Percentiles rank a stretch among this genome's conserved stretches.
Evolutionary conservation across 2,329 filamentous ascomycete genomes (phyloP).

Genomic region (Orbilia blumenaviensis): DNA sequence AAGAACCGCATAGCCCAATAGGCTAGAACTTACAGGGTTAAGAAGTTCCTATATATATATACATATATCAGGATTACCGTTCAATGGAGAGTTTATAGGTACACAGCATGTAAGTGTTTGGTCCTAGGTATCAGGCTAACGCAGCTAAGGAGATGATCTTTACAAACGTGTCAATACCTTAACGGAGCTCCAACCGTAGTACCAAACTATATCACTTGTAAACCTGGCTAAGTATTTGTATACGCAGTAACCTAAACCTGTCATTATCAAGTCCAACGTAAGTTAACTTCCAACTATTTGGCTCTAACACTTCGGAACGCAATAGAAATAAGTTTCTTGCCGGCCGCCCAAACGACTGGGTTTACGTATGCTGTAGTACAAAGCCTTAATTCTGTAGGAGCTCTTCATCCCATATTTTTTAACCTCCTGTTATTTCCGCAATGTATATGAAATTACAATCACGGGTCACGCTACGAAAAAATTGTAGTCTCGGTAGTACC

Average conservation of each 20-base stretch:
- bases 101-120: neutral
- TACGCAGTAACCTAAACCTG: too few species aligned
- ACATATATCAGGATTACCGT: neutral
- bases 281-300: too few species aligned
- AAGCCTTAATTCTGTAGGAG: neutral
- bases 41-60: too few species aligned
- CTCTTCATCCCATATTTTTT: conserved; percentile 24
- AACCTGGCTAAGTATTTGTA: too few species aligned
- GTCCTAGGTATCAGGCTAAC: neutral
- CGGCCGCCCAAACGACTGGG: neutral
- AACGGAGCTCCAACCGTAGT: too few species aligned
- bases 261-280: too few species aligned
- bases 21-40: too few species aligned
- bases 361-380: neutral
- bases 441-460: neutral
- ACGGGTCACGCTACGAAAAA: too few species aligned
- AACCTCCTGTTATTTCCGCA: neutral
- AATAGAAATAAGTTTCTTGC: too few species aligned
- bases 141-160: neutral
- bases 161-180: too few species aligned
- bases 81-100: neutral
- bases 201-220: too few species aligned
- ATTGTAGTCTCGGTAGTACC: neutral
- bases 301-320: neutral
- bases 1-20: too few species aligned